A percentile compares a stretch with the other conserved stretches of the same genome.
phyloP scores from a whole-genome alignment of 257 asterid species.

The Primulina eburnea region DNA sequence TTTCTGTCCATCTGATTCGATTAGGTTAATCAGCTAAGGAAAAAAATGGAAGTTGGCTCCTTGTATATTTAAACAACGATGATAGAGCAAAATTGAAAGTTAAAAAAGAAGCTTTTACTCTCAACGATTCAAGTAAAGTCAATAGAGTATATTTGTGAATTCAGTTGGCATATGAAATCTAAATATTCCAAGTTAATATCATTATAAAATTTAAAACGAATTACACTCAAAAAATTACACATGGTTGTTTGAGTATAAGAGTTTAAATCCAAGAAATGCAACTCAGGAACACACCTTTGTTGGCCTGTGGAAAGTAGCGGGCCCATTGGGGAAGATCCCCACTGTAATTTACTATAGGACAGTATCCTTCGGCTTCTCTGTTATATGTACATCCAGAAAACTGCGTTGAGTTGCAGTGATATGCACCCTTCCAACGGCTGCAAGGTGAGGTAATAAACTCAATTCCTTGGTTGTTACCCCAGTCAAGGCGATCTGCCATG shows the following conservation, averaged over 20 bases:
- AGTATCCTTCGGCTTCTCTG: conserved; percentile 95
- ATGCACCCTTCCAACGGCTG: conserved; percentile 89
- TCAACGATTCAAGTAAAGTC: background rate
- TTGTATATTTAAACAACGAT: background rate
- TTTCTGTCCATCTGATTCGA: background rate
- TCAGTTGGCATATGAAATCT: background rate
- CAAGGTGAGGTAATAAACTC: conserved; percentile 84
- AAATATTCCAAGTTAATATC: background rate
- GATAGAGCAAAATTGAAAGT: too few species aligned
- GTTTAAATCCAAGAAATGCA: conserved; percentile 1
- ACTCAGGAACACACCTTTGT: conserved; percentile 53
- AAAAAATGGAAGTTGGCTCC: background rate
- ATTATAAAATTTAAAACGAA: background rate
- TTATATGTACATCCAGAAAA: conserved; percentile 91
- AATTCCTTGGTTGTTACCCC: conserved; percentile 92
- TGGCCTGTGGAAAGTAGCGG: conserved; percentile 84
- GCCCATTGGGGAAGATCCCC: conserved; percentile 98
- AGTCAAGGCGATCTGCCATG: conserved; percentile 87
- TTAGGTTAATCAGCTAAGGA: background rate
- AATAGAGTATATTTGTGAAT: background rate
- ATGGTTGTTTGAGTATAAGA: background rate
- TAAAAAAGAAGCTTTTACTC: background rate
- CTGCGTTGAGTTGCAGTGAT: conserved; percentile 88
- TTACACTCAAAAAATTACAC: background rate
- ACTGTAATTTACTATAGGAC: conserved; percentile 85